These are phyloP conservation scores for Prunus campanulata DNA, from an alignment of 306 rosid genomes.

Conservation along the genomic window DNA sequence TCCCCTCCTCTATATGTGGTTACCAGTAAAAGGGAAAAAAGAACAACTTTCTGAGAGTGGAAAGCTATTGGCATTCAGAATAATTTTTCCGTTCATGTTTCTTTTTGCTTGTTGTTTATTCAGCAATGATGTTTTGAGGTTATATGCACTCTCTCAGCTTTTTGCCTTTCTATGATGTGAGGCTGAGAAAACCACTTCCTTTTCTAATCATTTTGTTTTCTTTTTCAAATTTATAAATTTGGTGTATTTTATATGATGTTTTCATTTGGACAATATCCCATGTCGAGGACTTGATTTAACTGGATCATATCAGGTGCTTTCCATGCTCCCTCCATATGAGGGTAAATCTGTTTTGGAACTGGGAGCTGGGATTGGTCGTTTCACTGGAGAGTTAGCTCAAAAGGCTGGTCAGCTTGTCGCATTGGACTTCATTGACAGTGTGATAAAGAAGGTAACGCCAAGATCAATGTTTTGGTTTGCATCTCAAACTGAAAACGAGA, in stretches of 20 bases:
- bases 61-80: background rate
- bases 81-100: background rate
- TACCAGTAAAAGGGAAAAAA: background rate
- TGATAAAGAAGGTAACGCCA: slow-evolving; percentile 68
- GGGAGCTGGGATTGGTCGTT: slow-evolving; percentile 98
- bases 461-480: slow-evolving; percentile 3
- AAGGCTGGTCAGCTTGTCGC: slow-evolving; percentile 84
- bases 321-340: slow-evolving; percentile 66
- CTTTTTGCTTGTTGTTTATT: background rate
- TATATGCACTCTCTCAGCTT: background rate
- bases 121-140: background rate
- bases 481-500: slow-evolving; percentile 5
- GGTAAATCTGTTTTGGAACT: slow-evolving; percentile 85
- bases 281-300: background rate
- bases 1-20: background rate
- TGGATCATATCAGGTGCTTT: slow-evolving; percentile 53
- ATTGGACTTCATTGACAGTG: slow-evolving; percentile 84
- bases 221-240: too few relatives aligned
- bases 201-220: too few relatives aligned
- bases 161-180: background rate
- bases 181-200: background rate
- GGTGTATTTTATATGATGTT: background rate
- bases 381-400: slow-evolving; percentile 79
- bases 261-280: background rate
- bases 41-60: background rate